Evolutionary conservation across 257 asterid species (phyloP).

Genomic region (Ilex asprella): DNA sequence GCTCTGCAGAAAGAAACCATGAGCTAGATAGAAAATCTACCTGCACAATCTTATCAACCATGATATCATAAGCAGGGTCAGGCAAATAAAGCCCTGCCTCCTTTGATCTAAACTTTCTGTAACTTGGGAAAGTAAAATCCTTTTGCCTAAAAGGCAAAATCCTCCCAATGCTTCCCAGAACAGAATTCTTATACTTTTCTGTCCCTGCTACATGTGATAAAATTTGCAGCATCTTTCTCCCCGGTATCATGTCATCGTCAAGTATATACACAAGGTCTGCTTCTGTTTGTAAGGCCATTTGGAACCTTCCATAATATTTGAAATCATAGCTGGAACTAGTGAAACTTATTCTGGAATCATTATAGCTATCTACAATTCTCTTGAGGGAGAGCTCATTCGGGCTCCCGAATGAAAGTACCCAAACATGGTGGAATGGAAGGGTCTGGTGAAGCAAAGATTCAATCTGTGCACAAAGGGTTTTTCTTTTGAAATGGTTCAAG

Average conservation of each 20-base stretch:
- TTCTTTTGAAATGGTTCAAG: conserved; percentile 82
- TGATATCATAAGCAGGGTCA: conserved; percentile 91
- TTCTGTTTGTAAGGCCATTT: conserved; percentile 88
- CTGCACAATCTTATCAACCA: conserved; percentile 59
- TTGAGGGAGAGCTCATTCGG: conserved; percentile 56
- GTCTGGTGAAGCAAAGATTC: conserved; percentile 81
- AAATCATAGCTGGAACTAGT: conserved; percentile 75
- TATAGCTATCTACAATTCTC: conserved; percentile 63
- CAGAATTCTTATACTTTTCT: conserved; percentile 76
- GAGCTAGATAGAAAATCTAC: conserved; percentile 96
- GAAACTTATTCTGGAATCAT: conserved; percentile 66
- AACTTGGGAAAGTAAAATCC: conserved; percentile 81
- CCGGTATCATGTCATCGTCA: conserved; percentile 96
- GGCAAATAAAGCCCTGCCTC: conserved; percentile 96
- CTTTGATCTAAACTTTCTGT: conserved; percentile 75
- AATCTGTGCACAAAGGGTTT: conserved; percentile 74
- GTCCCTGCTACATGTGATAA: conserved; percentile 84
- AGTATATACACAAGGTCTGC: conserved; percentile 71
- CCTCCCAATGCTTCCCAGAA: conserved; percentile 88
- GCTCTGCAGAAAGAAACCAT: conserved; percentile 90
- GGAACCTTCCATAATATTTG: conserved; percentile 90
- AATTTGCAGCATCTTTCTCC: conserved; percentile 69
- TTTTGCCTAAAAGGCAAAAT: conserved; percentile 80
- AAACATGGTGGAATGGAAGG: conserved; percentile 71
- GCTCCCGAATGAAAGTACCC: conserved; percentile 94